Base-by-base conservation (phyloP, 2,329 filamentous ascomycete species). In the Fusarium gaditjirri region DNA sequence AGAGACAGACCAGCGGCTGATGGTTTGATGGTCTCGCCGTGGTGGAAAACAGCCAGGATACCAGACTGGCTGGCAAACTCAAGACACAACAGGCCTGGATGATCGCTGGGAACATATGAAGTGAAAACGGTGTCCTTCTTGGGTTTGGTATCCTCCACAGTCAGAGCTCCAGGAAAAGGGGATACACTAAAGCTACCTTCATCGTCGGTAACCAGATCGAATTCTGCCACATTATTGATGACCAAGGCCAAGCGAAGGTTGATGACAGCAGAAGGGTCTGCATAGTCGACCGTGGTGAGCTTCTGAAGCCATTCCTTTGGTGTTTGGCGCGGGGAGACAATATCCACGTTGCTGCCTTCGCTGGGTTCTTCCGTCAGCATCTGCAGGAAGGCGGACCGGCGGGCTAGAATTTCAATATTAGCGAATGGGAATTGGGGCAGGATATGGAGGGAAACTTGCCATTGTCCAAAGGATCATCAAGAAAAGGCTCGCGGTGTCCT, bases 161-260 rank as follows among this genome's bases (percentile, higher is more conserved):
- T 21, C 42, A 27, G 2, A 27, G 2, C 11, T 27, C 42, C 17
- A 21, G 23, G 42, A 2, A 27, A 3, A 3, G 42, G 1, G 11
- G 42, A 6, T 7, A 27, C 42, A 19, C 23, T 19, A 5, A 44
- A 19, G 17, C 4, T 4, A 1, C 17, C 0, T 6, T 44, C 23
- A 6, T 23, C 5, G 5, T 44, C 3, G 17, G 23, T 44, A 13
- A 19, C 23, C 11, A 44, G 42, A 44, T 25, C 42, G 23, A 44
- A 27, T 23, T 44, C 3, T 6, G 17, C 0, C 17, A 44, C 42
- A 11, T 44, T 44, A 10, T 44, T 19, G 17, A 4, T 27, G 17
- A 3, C 8, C 11, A 27, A 19, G 42, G 27, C 23, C 17, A 21
- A 3, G 23, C 4, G 23, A 44, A 27, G 42, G 42, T 4, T 27